Evolutionary conservation across 768 basidiomycete species (phyloP), one percentile per base, ranked within the genome.

Genomic region (Lactifluus subvellereus): DNA sequence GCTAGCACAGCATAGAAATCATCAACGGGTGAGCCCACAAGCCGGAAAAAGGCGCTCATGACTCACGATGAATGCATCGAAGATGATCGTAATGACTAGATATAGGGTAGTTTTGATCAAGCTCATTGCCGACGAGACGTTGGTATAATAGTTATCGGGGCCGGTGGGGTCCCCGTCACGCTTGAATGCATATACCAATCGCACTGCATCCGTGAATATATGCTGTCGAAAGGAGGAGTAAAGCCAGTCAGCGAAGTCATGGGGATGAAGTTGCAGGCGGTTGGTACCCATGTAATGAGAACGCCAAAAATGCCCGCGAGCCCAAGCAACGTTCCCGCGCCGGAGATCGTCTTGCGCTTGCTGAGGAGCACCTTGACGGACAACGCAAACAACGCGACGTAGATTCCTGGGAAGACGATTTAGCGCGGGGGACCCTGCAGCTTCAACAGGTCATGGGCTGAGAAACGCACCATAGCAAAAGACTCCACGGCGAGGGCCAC

Each of bases 51-150:
- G 22, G 32, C n/a, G 37, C 37, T 16, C 27, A 54, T 9, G 16
- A 47, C 69, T 59, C 52, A 72, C 72, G 54, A 73, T 70, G 62
- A 73, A 70, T 48, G 66, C 68, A 49, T 73, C 72, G 47, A 67
- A 70, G 33, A 72, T 57, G 27, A 73, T 6, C 13, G 72, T 73
- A 37, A 67, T 56, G 20, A 70, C 18, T 4, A 71, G 52, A 59
- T 72, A 72, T 5, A 69, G 22, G 6, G 60, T 1, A 35, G 66
- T 72, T 62, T 72, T 72, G 30, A 70, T 40, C 43, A 72, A 57
- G 59, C 69, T 68, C 45, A 72, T 42, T 35, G 67, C 32, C 18
- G 71, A 66, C 47, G 67, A 48, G 11, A 67, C 69, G 30, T 62
- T 62, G 49, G 43, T 58, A 56, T 67, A 73, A 47, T 71, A 73